Percentiles rank a stretch among this genome's conserved stretches.
phyloP scores from a whole-genome alignment of 371 early-diverging fungal genomes.

The Rhizopus stolonifer region DNA sequence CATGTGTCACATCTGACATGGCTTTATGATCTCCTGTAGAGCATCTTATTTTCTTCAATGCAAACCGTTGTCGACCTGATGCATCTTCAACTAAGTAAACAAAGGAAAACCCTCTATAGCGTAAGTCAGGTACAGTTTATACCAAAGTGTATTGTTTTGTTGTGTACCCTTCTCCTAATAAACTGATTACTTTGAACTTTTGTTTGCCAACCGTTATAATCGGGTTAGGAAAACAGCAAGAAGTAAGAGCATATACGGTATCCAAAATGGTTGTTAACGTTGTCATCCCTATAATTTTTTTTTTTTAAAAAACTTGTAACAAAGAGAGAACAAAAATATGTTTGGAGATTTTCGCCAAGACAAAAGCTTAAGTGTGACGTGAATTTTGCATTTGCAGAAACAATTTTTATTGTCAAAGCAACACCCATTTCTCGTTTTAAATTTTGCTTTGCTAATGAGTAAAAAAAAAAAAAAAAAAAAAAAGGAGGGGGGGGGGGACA shows the following conservation, averaged over 20 bases:
- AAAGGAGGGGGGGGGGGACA: too few relatives aligned
- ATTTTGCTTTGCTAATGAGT: too few relatives aligned
- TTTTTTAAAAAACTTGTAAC: not conserved
- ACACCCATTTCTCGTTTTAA: too few relatives aligned
- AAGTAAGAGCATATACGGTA: constrained; percentile 50
- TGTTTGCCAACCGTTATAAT: constrained; percentile 55
- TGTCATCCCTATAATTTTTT: constrained; percentile 11
- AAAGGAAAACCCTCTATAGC: constrained; percentile 66
- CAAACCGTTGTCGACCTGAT: constrained; percentile 47
- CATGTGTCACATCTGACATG: constrained; percentile 63
- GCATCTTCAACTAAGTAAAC: constrained; percentile 68
- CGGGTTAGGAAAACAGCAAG: constrained; percentile 62
- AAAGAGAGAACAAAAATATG: not conserved
- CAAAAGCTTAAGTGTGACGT: not conserved
- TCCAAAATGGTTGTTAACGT: constrained; percentile 29
- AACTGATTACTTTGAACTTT: constrained; percentile 59
- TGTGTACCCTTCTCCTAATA: constrained; percentile 70
- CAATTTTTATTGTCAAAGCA: too few relatives aligned
- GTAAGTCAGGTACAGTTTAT: not conserved
- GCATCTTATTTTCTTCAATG: constrained; percentile 71
- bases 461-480: too few relatives aligned
- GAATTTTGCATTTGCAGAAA: too few relatives aligned
- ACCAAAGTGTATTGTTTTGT: not conserved
- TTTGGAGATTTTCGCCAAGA: not conserved
- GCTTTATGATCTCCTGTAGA: constrained; percentile 50